Base-by-base conservation (phyloP, 768 basidiomycete genomes). In the Cystobasidium onofrii region DNA sequence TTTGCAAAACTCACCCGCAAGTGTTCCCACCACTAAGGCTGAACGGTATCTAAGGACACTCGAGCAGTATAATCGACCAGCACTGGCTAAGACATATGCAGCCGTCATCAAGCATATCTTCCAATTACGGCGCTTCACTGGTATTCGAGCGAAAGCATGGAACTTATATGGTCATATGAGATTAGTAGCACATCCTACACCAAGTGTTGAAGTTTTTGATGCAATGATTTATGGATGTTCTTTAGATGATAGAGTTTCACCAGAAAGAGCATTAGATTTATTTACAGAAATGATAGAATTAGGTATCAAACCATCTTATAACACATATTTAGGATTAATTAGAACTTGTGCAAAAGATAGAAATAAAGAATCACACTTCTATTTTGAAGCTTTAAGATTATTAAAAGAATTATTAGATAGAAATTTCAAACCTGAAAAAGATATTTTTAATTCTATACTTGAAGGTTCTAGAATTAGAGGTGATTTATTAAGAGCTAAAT, bases 121-220 rank as follows among this genome's bases (percentile, higher is more conserved):
- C 55, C 34, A 77, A 0, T 54, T 66, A 17, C 70, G 74, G 13
- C 33, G 39, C 15, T 13, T n/a, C 9, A 39, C 63, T 27, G 89
- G 90, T 0, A 29, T 27, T n/a, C 67, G 73, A 23, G 39, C 29
- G 15, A 88, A 91, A 74, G 94, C 90, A 1, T 96, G 92, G 91
- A 91, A 98, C 79, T 85, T 97, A 46, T 97, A 91, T 80, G 84
- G 90, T 1, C 95, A 99, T 81, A 94, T 96, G 90, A 90, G 95
- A 57, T 93, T 96, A 75, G 90, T 91, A 17, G 91, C 95, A 0
- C 92, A 98, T 80, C 88, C 92, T 0, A 82, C 83, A 1, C 93
- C 94, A 0, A 87, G 89, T 75, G 83, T 83, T 17, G 81, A 84
- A 27, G 83, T 94, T 7, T 98, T 92, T 81, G 85, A 87, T 0